Evolutionary conservation across 2,329 filamentous ascomycete species (phyloP).

Genomic region (Rhexocercosporidium sp.): DNA sequence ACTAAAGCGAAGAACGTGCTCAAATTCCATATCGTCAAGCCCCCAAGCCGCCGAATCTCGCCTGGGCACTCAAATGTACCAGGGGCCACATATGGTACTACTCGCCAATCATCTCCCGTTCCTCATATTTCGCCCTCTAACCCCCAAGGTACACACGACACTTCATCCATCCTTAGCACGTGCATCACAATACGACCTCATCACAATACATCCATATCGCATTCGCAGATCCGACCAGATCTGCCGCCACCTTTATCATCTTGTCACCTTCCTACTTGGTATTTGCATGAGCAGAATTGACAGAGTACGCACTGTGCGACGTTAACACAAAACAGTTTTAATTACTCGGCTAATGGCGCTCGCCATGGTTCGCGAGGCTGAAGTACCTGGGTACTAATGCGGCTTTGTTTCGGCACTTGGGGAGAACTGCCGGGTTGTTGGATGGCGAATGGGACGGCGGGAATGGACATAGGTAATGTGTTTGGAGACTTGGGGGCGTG

Average conservation of each 20-base stretch:
- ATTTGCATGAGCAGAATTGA: no score
- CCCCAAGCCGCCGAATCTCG: constrained; percentile 6
- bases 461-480: background rate
- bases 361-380: background rate
- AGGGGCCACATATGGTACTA: background rate
- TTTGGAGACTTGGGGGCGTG: background rate
- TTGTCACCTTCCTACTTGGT: background rate
- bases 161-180: background rate
- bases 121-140: no score
- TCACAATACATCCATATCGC: no score
- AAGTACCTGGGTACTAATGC: background rate
- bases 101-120: background rate
- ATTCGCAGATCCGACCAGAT: no score
- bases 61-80: background rate
- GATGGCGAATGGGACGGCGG: background rate
- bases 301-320: no score
- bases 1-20: background rate
- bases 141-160: no score
- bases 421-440: background rate
- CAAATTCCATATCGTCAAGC: background rate
- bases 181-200: background rate
- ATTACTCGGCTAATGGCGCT: background rate
- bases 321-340: constrained; percentile 4
- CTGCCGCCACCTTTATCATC: background rate
- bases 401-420: background rate